Base-by-base conservation (phyloP, 192 early-diverging fungal species). In the Gonapodya sp. region DNA sequence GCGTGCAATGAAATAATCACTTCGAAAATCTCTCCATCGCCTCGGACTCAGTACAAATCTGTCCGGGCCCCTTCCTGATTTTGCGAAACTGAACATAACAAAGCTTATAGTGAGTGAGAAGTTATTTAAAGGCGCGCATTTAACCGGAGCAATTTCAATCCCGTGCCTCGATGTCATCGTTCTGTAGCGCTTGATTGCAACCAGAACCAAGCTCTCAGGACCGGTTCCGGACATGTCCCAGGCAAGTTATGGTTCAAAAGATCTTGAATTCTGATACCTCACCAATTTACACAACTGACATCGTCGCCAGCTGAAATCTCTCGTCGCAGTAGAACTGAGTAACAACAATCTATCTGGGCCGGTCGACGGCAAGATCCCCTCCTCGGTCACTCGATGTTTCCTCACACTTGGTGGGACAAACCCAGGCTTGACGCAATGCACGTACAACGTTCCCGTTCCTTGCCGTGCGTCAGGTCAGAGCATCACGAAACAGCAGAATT, bases 381-480 rank as follows among this genome's bases (percentile, higher is more conserved):
- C 46, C 46, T 24, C 8, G 46, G 46, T 64, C 46, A 64, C 46
- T 64, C 46, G 46, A 64, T 64, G 46, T 24, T 64, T 64, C 46
- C 46, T 64, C 46, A 64, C 46, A 8, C 46, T 64, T 8, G 46
- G 46, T 64, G 46, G 46, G 24, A 64, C 46, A 24, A 64, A 64
- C 46, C 46, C 46, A 64, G 46, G 46, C 46, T 64, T 64, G 46
- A 64, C 46, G 46, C 46, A 64, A 64, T 64, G 46, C 46, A 64
- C 46, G 46, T 64, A 64, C 46, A 24, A 64, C 46, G 46, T 64
- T 64, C 46, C 46, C 24, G 46, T 64, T 64, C 46, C 46, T 64
- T 64, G 46, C 24, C 46, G 46, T 16, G 46, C 46, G 24, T 64
- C 46, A 64, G 46, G 46, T 24, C 46, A 64, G 46, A 64, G 46